phyloP scores from a whole-genome alignment of 305 asterid species.

The Withania somnifera region DNA sequence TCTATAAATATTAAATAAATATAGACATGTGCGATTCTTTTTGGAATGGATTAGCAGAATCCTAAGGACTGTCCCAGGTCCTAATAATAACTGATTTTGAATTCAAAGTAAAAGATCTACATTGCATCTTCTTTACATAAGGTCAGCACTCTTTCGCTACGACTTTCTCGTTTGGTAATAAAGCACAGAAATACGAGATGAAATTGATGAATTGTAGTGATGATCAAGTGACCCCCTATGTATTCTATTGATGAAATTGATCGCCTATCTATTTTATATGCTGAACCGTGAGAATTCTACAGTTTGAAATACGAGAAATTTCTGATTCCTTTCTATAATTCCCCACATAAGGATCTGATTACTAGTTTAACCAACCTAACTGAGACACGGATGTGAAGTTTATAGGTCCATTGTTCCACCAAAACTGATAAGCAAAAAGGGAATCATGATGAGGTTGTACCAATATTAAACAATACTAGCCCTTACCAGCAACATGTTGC shows the following conservation, averaged over 20 bases:
- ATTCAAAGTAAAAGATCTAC: background rate
- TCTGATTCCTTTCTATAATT: background rate
- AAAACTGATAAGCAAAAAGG: background rate
- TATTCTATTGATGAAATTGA: background rate
- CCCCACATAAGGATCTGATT: background rate
- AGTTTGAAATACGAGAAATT: background rate
- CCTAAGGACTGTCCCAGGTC: background rate
- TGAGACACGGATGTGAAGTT: background rate
- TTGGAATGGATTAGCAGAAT: background rate
- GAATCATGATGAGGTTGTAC: background rate
- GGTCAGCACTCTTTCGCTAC: background rate
- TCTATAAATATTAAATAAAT: background rate
- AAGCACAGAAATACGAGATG: too few species aligned
- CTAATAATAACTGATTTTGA: background rate
- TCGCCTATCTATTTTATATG: background rate
- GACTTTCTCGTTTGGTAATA: background rate
- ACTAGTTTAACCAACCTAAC: background rate
- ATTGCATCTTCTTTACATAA: background rate
- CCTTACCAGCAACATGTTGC: conserved; percentile 89
- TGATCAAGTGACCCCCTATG: background rate
- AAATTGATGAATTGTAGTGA: background rate
- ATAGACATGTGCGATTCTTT: background rate
- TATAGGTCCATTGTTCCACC: background rate
- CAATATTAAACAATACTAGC: background rate
- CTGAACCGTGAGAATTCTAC: background rate